A percentile compares a stretch with the other conserved stretches of the same genome.
These are phyloP conservation scores for Drechslerella stenobrocha DNA, from an alignment of 2,329 filamentous ascomycete genomes.

Conservation along the genomic window DNA sequence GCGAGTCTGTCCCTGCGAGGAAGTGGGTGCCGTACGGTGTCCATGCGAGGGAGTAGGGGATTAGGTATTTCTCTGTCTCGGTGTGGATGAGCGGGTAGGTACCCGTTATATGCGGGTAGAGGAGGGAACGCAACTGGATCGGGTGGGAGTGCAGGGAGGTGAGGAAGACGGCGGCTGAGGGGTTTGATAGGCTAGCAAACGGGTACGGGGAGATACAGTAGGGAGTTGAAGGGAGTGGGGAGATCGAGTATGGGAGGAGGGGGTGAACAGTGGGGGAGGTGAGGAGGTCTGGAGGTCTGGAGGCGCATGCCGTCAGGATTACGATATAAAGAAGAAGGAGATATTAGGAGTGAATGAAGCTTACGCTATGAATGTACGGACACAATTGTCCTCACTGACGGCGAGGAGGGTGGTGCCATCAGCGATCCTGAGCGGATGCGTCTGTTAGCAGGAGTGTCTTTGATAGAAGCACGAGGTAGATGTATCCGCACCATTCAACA, in stretches of 20 bases:
- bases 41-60: constrained; percentile 58
- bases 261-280: constrained; percentile 48
- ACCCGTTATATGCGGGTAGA: constrained; percentile 56
- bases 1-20: constrained; percentile 57
- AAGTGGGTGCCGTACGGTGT: constrained; percentile 56
- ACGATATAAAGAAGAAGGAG: not conserved
- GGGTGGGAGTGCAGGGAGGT: constrained; percentile 57
- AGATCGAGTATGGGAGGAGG: constrained; percentile 55
- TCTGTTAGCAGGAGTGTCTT: constrained; percentile 4
- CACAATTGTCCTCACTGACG: constrained; percentile 56
- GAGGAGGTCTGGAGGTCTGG: constrained; percentile 55
- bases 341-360: constrained; percentile 1
- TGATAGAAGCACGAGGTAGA: not conserved
- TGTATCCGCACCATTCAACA: constrained; percentile 53
- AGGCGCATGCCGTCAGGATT: constrained; percentile 10
- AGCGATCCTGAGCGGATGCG: constrained; percentile 53
- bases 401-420: constrained; percentile 60
- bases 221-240: constrained; percentile 55
- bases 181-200: constrained; percentile 56
- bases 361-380: constrained; percentile 58
- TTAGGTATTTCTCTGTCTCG: constrained; percentile 58
- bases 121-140: constrained; percentile 58
- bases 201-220: constrained; percentile 59
- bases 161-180: constrained; percentile 57
- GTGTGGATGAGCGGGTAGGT: constrained; percentile 58